Evolutionary conservation across 2,329 filamentous ascomycete species (phyloP), one percentile per base, ranked within the genome.

Genomic region (Fusarium sp.): DNA sequence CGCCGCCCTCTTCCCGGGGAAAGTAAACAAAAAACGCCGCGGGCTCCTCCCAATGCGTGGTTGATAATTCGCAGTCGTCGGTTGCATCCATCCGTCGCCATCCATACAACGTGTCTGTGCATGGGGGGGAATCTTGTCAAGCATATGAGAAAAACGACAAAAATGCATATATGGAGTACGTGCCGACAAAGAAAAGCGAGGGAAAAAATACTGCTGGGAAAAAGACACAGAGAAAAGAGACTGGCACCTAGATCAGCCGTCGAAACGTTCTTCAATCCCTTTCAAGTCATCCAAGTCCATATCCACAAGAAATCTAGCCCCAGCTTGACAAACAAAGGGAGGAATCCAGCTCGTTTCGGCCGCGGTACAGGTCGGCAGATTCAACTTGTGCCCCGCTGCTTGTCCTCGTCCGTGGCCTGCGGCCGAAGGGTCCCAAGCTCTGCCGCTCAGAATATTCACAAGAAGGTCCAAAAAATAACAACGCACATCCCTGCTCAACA

Each of bases 391-490:
- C 61, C 46, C 64, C 46, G 42, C 42, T 71, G 57, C 56, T 67
- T 54, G 62, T 69, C 64, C 34, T 62, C 69, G 57, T 64, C 67
- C 63, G 65, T 73, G 49, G 53, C 68, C 65, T 56, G 64, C 64
- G 61, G 62, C 59, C 62, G 62, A 70, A 64, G 61, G 57, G 68
- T 61, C 71, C 68, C 64, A 62, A 64, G 65, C 69, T 69, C 64
- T 67, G 67, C 60, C 65, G 62, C 70, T 70, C 72, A 73, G 70
- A 76, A 78, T 78, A 79, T 78, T 73, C 71, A 78, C 73, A 77
- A 72, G 74, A 78, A 77, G 68, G 75, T 78, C 70, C 73, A 77
- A 79, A 74, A 73, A 29, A 7, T 27, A 49, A 49, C 44, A 49
- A 69, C 66, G 68, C 70, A 64, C 67, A 69, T 67, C 62, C 40